These are phyloP conservation scores for Mycosarcoma maydis DNA, from an alignment of 1,284 basidiomycete genomes.

Conservation along the genomic window DNA sequence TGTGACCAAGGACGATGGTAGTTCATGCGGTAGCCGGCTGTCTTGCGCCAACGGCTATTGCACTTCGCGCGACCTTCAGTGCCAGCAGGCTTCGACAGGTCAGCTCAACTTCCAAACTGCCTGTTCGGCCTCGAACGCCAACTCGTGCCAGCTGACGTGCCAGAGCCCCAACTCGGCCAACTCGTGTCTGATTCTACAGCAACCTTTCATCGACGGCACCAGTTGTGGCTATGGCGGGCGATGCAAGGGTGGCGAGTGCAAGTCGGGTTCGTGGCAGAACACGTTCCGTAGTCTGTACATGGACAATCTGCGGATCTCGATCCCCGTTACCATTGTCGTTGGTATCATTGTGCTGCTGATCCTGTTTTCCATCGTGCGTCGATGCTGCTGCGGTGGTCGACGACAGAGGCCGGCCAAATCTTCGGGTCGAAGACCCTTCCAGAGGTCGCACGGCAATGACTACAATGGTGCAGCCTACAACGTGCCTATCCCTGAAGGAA, in stretches of 20 bases:
- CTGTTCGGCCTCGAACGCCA: constrained; percentile 73
- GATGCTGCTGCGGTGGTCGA: constrained; percentile 37
- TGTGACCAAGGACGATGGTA: constrained; percentile 75
- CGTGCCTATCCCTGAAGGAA: constrained; percentile 15
- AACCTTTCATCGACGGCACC: constrained; percentile 82
- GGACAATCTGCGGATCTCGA: constrained; percentile 57
- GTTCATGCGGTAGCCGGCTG: constrained; percentile 70
- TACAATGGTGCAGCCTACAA: constrained; percentile 19
- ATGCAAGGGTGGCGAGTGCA: constrained; percentile 73
- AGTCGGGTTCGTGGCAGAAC: constrained; percentile 74
- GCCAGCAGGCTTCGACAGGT: constrained; percentile 75
- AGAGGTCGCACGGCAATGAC: background rate
- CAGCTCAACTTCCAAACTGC: constrained; percentile 74
- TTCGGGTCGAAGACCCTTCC: background rate
- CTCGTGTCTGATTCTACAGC: constrained; percentile 79
- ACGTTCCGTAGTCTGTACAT: constrained; percentile 73
- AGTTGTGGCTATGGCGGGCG: constrained; percentile 78
- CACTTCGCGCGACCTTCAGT: constrained; percentile 82
- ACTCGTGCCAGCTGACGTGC: constrained; percentile 81
- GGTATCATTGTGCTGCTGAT: constrained; percentile 50
- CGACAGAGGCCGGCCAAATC: background rate
- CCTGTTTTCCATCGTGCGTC: constrained; percentile 35
- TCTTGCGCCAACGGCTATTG: constrained; percentile 84
- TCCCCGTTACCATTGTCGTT: constrained; percentile 58
- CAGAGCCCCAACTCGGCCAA: constrained; percentile 74